These are phyloP conservation scores for Sporothrix protearum DNA, from an alignment of 2,329 filamentous ascomycete genomes.

Conservation along the genomic window DNA sequence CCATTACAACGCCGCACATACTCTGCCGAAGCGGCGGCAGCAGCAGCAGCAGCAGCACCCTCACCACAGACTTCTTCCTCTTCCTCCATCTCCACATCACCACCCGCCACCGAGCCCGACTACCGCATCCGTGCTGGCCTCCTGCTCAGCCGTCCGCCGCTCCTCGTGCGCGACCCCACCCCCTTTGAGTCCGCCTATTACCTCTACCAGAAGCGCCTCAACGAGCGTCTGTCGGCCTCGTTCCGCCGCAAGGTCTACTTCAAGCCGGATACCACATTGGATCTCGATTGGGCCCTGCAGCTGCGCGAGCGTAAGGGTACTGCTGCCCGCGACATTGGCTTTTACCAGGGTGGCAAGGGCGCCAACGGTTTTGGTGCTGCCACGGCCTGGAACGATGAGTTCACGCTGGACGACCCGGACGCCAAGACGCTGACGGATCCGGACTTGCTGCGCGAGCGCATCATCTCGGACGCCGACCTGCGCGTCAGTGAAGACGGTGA, in stretches of 20 bases:
- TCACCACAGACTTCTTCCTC: slow-evolving; percentile 4
- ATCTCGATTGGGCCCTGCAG: slow-evolving; percentile 88
- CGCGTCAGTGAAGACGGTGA: slow-evolving; percentile 59
- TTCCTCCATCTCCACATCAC: slow-evolving; percentile 25
- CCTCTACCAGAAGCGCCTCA: slow-evolving; percentile 95
- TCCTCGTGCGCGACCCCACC: slow-evolving; percentile 78
- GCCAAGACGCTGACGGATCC: slow-evolving; percentile 47
- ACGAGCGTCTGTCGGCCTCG: slow-evolving; percentile 82
- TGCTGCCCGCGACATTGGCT: slow-evolving; percentile 77
- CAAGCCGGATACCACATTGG: slow-evolving; percentile 79
- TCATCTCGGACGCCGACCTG: slow-evolving; percentile 72
- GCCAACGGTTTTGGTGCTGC: slow-evolving; percentile 36
- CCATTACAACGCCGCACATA: slow-evolving; percentile 18
- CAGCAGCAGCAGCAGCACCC: neutral
- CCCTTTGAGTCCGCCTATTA: slow-evolving; percentile 90
- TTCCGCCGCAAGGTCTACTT: slow-evolving; percentile 94
- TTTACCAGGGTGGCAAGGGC: slow-evolving; percentile 58
- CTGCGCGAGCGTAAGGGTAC: slow-evolving; percentile 68
- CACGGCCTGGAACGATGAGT: slow-evolving; percentile 86
- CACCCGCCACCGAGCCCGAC: slow-evolving; percentile 34
- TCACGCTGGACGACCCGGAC: slow-evolving; percentile 68
- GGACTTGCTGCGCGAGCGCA: slow-evolving; percentile 60
- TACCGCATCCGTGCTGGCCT: slow-evolving; percentile 62
- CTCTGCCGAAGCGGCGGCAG: slow-evolving; percentile 16
- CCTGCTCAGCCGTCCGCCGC: slow-evolving; percentile 81